These are phyloP conservation scores for Neostapfia colusana DNA, from an alignment of 176 grass and related monocot species.

Conservation along the genomic window DNA sequence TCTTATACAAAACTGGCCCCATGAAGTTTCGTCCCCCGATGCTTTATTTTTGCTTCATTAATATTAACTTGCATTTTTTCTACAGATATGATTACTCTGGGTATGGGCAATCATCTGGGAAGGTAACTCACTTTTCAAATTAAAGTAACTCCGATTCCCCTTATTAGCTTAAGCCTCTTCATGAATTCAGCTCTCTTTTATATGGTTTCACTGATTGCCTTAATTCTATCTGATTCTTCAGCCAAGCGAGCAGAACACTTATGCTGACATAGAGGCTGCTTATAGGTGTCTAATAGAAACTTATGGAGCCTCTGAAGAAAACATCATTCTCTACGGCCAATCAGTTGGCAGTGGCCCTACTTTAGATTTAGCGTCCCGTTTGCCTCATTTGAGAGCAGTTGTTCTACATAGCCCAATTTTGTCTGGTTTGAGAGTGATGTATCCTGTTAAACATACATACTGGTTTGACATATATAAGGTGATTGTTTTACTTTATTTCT, in stretches of 20 bases:
- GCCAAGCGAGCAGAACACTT: constrained; percentile 94
- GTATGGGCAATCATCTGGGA: constrained; percentile 79
- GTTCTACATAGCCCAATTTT: constrained; percentile 97
- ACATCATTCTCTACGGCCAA: constrained; percentile 92
- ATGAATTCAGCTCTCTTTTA: too few species aligned
- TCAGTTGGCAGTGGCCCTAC: constrained; percentile 95
- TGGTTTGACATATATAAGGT: constrained; percentile 99
- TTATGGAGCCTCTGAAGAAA: constrained; percentile 69
- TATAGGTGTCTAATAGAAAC: constrained; percentile 80
- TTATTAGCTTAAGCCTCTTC: background rate
- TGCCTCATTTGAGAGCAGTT: constrained; percentile 68
- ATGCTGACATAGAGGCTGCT: constrained; percentile 86
- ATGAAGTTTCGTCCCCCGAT: constrained; percentile 2
- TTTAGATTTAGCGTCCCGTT: constrained; percentile 76
- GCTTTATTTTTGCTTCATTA: background rate
- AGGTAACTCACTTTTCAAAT: constrained; percentile 53
- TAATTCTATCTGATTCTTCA: constrained; percentile 45
- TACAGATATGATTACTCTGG: constrained; percentile 85
- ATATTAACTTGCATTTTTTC: constrained; percentile 18
- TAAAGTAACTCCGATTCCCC: constrained; percentile 26
- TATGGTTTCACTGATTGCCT: constrained; percentile 21
- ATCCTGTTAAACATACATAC: constrained; percentile 92
- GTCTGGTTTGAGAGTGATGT: constrained; percentile 94
- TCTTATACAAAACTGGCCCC: background rate
- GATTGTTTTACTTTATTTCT: constrained; percentile 22